Percentiles rank a stretch among this genome's conserved stretches.
These are phyloP conservation scores for Colletotrichum nymphaeae DNA, from an alignment of 2,329 filamentous ascomycete species.

Conservation along the genomic window DNA sequence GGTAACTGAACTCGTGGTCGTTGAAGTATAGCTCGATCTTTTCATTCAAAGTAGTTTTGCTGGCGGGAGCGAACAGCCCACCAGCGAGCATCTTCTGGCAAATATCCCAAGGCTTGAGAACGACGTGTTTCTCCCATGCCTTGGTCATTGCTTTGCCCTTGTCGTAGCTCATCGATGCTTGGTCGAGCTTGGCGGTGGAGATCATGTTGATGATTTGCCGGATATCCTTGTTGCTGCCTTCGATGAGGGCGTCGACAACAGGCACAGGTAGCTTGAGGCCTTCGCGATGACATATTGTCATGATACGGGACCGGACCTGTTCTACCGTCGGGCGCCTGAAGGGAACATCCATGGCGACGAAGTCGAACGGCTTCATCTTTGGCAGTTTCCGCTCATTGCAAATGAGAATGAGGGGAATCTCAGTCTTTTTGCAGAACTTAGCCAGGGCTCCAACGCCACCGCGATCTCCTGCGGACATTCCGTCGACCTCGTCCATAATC, in stretches of 20 bases:
- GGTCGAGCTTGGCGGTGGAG: conserved; percentile 90
- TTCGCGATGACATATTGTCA: conserved; percentile 95
- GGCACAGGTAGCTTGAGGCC: conserved; percentile 84
- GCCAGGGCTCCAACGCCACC: conserved; percentile 95
- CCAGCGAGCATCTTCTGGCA: conserved; percentile 90
- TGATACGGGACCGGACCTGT: conserved; percentile 90
- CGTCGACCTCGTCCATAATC: conserved; percentile 99
- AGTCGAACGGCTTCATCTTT: conserved; percentile 99
- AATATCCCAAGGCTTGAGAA: conserved; percentile 98
- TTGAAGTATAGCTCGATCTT: conserved; percentile 99
- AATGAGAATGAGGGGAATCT: conserved; percentile 95
- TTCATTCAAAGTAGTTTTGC: conserved; percentile 91
- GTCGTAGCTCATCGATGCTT: conserved; percentile 82
- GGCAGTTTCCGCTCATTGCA: conserved; percentile 94
- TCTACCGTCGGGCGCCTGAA: conserved; percentile 93
- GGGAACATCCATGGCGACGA: conserved; percentile 83
- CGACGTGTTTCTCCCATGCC: conserved; percentile 97
- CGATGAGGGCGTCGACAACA: conserved; percentile 93
- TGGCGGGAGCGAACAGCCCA: conserved; percentile 85
- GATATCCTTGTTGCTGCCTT: conserved; percentile 95
- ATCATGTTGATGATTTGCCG: conserved; percentile 99
- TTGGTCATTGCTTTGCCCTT: conserved; percentile 95
- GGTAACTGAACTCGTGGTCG: conserved; percentile 95
- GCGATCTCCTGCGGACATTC: conserved; percentile 97
- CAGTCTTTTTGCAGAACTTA: conserved; percentile 93